These are phyloP conservation scores for Fusarium subglutinans DNA, from an alignment of 2,329 filamentous ascomycete genomes.

Conservation along the genomic window DNA sequence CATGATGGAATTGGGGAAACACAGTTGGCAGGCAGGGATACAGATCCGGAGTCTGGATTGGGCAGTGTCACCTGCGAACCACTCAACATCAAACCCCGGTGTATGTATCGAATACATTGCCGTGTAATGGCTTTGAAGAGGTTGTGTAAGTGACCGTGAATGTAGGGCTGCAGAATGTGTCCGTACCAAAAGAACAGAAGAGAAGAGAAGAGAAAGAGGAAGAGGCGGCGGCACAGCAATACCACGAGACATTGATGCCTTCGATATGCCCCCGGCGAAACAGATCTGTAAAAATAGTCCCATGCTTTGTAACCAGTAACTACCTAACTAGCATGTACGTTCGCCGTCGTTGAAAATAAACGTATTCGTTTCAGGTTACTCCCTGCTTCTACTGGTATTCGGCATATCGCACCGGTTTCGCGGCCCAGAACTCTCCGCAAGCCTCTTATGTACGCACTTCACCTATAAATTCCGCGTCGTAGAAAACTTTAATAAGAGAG, in stretches of 20 bases:
- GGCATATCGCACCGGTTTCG: constrained; percentile 10
- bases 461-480: background rate
- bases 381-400: constrained; percentile 4
- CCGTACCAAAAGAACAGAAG: background rate
- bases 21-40: constrained; percentile 38
- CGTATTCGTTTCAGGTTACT: constrained; percentile 36
- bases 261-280: constrained; percentile 7
- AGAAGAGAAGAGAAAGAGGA: background rate
- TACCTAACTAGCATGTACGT: background rate
- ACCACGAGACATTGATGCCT: background rate
- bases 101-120: background rate
- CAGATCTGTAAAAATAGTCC: constrained; percentile 1
- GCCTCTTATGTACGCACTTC: background rate
- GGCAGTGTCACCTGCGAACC: constrained; percentile 26
- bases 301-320: background rate
- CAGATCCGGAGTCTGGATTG: constrained; percentile 25
- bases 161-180: constrained; percentile 27
- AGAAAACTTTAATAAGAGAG: constrained; percentile 14
- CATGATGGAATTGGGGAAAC: constrained; percentile 6
- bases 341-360: constrained; percentile 5
- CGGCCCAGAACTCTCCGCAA: background rate
- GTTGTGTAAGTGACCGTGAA: constrained; percentile 3
- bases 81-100: constrained; percentile 21
- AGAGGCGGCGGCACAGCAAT: constrained; percentile 31
- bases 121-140: background rate